These are phyloP conservation scores for Melaleuca alternifolia DNA, from an alignment of 345 rosid species.

Conservation along the genomic window DNA sequence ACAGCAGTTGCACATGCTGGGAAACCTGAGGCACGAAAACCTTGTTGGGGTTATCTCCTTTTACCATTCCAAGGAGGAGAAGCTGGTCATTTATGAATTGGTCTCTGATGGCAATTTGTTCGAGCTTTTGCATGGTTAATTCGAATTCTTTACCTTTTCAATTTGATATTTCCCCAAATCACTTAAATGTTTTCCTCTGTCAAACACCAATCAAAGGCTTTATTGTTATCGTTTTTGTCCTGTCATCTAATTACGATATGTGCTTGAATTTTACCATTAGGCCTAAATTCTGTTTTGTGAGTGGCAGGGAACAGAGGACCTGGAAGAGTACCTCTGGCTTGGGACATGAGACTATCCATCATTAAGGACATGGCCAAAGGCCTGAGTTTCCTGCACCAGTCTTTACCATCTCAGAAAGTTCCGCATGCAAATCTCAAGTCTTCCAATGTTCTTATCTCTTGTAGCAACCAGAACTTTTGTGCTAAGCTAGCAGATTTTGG, in stretches of 20 bases:
- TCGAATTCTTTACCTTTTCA: background rate
- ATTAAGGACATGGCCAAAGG: constrained; percentile 37
- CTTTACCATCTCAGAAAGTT: constrained; percentile 30
- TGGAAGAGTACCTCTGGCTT: constrained; percentile 28
- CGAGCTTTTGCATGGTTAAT: constrained; percentile 45
- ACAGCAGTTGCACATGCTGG: constrained; percentile 42
- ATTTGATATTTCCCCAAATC: background rate
- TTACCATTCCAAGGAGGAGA: constrained; percentile 41
- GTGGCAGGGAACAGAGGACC: constrained; percentile 26
- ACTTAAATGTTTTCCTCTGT: background rate
- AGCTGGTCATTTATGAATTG: constrained; percentile 39
- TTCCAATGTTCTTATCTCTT: constrained; percentile 23
- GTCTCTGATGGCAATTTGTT: constrained; percentile 31
- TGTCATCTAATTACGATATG: background rate
- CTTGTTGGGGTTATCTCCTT: constrained; percentile 31
- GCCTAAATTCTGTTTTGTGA: background rate
- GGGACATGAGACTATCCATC: constrained; percentile 30
- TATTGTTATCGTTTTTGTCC: background rate
- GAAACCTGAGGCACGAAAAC: constrained; percentile 40
- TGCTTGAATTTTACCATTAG: background rate
- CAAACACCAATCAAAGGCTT: background rate
- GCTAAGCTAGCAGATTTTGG: constrained; percentile 39
- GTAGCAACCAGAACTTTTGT: constrained; percentile 6
- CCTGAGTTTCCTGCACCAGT: constrained; percentile 29
- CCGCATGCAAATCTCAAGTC: constrained; percentile 58